Conservation (phyloP, 148 eudicot genomes). For the Talinum fruticosum region DNA sequence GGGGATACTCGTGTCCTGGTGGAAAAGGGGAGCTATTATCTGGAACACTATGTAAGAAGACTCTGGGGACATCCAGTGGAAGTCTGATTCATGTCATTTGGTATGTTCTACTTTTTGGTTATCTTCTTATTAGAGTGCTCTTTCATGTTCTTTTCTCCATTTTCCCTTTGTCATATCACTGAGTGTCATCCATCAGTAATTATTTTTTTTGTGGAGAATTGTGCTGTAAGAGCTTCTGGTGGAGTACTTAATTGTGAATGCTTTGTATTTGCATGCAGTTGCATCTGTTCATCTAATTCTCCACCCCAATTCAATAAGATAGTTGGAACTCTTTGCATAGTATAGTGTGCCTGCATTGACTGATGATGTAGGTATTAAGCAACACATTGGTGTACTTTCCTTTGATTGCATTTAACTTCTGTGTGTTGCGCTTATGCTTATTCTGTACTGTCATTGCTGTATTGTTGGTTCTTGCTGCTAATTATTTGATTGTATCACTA, state of each 20-base stretch:
- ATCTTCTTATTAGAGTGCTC: not conserved
- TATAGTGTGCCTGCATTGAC: not conserved
- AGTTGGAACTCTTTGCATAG: too few relatives aligned
- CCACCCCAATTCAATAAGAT: not conserved
- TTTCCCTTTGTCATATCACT: not conserved
- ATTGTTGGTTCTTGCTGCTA: not conserved
- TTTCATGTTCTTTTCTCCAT: not conserved
- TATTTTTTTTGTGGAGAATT: not conserved
- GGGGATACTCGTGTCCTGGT: slow-evolving; percentile 93
- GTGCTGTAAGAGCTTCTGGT: not conserved
- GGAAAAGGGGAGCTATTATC: slow-evolving; percentile 91
- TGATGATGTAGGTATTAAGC: not conserved
- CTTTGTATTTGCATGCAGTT: not conserved
- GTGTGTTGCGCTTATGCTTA: not conserved
- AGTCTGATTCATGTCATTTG: slow-evolving; percentile 98
- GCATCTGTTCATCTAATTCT: not conserved
- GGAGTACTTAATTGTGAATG: too few relatives aligned
- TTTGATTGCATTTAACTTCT: not conserved
- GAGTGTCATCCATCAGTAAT: not conserved
- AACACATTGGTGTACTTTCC: not conserved
- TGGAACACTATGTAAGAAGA: slow-evolving; percentile 94
- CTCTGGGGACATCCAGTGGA: slow-evolving; percentile 87
- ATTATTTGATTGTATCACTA: not conserved
- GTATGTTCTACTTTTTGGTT: slow-evolving; percentile 28
- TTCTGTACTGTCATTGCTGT: not conserved